Percentiles rank a stretch among this genome's conserved stretches.
phyloP scores from a whole-genome alignment of 345 rosid genomes.

The Boechera retrofracta region DNA sequence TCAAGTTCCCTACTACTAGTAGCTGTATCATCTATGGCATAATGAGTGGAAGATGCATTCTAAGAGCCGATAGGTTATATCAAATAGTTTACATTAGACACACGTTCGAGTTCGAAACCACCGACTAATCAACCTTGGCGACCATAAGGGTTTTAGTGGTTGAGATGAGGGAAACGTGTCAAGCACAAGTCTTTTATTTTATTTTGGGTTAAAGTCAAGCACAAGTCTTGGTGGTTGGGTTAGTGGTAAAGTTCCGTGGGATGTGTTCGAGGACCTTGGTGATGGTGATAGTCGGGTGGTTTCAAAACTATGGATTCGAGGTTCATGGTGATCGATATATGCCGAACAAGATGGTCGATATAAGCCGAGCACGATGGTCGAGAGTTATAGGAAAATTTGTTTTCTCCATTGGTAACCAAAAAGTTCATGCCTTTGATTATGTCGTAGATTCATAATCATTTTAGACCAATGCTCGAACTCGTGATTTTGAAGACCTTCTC shows the following conservation, averaged over 20 bases:
- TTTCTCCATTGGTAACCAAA: neutral
- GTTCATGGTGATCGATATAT: neutral
- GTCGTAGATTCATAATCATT: neutral
- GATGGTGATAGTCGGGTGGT: neutral
- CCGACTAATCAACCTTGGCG: neutral
- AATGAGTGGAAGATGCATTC: conserved; percentile 1
- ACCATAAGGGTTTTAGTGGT: neutral
- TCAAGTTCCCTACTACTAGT: neutral
- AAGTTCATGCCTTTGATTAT: neutral
- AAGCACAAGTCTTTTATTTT: neutral
- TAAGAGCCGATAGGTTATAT: neutral
- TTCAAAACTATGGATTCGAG: neutral
- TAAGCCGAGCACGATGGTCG: neutral
- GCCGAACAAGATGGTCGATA: neutral
- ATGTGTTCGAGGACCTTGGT: neutral
- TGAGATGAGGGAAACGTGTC: neutral
- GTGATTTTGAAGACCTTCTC: neutral
- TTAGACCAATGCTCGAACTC: neutral
- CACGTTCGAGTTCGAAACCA: neutral
- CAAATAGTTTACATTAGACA: neutral
- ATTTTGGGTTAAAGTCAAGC: too few relatives aligned
- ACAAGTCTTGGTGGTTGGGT: neutral
- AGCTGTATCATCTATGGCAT: conserved; percentile 7
- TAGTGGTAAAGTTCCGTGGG: neutral
- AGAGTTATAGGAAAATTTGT: neutral